Conservation (phyloP, 352 stramenopile species). For the Pythium aphanidermatum region DNA sequence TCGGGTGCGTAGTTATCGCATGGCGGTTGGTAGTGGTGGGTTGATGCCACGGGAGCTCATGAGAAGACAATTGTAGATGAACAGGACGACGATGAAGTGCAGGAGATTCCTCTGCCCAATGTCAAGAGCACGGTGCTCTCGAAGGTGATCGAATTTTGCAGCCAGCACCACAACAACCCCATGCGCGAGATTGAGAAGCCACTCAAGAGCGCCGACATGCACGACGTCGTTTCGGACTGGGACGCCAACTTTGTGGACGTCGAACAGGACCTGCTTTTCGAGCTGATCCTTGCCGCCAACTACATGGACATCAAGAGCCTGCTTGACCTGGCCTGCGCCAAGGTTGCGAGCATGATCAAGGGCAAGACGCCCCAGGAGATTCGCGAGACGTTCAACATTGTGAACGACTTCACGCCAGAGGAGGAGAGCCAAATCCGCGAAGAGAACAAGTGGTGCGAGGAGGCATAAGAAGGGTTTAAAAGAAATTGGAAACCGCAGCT, state of each 20-base stretch:
- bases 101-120: slow-evolving; percentile 97
- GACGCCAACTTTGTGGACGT: slow-evolving; percentile 99
- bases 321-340: slow-evolving; percentile 88
- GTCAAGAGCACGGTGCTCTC: slow-evolving; percentile 96
- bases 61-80: too few species aligned
- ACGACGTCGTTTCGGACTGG: slow-evolving; percentile 99
- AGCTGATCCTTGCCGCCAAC: slow-evolving; percentile 99
- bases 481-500: too few species aligned
- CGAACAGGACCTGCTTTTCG: slow-evolving; percentile 98
- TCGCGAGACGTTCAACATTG: slow-evolving; percentile 99
- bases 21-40: too few species aligned
- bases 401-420: slow-evolving; percentile 99
- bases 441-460: slow-evolving; percentile 99
- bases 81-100: slow-evolving; percentile 91
- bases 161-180: slow-evolving; percentile 93
- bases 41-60: too few species aligned
- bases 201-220: slow-evolving; percentile 97
- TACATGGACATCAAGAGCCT: slow-evolving; percentile 99
- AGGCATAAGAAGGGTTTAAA: too few species aligned
- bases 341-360: slow-evolving; percentile 93
- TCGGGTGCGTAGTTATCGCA: slow-evolving; percentile 60
- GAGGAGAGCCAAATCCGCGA: slow-evolving; percentile 99
- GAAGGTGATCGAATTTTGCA: slow-evolving; percentile 98
- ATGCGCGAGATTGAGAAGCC: slow-evolving; percentile 99
- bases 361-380: slow-evolving; percentile 99